Conservation (phyloP, 2,329 filamentous ascomycete species). For the Colletotrichum siamense region DNA sequence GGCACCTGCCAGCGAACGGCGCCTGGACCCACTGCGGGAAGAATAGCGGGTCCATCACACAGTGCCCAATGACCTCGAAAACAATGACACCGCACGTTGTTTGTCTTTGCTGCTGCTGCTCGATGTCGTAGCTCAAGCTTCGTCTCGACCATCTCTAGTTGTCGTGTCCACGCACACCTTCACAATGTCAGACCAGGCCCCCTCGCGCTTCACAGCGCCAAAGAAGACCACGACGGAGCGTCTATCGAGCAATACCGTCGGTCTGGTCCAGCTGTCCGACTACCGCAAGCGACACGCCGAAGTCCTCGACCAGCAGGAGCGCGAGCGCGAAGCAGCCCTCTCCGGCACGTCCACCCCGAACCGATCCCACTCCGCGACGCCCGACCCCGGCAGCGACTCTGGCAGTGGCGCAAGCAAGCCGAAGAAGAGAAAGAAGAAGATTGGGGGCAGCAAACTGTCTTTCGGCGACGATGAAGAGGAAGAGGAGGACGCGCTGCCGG, state of each 20-base stretch:
- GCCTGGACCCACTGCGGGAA: conserved; percentile 11
- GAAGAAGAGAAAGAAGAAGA: conserved; percentile 53
- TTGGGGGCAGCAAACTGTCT: conserved; percentile 56
- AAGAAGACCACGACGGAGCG: conserved; percentile 80
- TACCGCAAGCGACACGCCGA: conserved; percentile 96
- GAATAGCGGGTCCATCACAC: background rate
- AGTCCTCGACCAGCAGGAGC: conserved; percentile 88
- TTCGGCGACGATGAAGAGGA: conserved; percentile 74
- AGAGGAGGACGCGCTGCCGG: conserved; percentile 35
- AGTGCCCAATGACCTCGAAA: background rate
- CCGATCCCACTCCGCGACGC: conserved; percentile 53
- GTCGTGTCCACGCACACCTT: background rate
- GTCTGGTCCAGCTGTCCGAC: conserved; percentile 88
- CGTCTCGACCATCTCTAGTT: background rate
- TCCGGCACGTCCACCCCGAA: conserved; percentile 52
- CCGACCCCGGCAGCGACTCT: conserved; percentile 44
- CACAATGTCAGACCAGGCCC: conserved; percentile 45
- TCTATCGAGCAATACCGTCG: conserved; percentile 85
- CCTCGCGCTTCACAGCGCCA: conserved; percentile 75
- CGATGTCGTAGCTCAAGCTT: background rate
- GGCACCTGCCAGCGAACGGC: conserved; percentile 1
- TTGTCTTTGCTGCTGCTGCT: background rate
- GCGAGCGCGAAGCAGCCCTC: conserved; percentile 71
- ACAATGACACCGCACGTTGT: background rate
- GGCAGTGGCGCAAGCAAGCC: conserved; percentile 31